Base-by-base conservation (phyloP, 495 filamentous ascomycete genomes). In the Aspergillus coremiiformis region DNA sequence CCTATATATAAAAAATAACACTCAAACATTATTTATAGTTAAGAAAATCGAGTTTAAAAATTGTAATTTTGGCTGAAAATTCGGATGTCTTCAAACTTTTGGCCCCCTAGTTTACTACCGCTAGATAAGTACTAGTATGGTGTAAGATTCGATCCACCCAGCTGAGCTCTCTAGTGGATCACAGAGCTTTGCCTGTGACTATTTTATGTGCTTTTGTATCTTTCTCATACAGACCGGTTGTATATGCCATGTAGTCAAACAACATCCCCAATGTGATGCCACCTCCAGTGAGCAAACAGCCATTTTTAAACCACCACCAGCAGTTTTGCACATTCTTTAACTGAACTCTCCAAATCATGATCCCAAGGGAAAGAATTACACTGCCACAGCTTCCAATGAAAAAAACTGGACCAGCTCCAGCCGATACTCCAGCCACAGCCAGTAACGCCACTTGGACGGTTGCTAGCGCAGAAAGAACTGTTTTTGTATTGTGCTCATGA, bases 251-350 rank as follows among this genome's bases (percentile, higher is more conserved):
- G 68, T 88, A 89, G 52, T 89, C 85, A 1, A 71, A 75, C n/a
- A 79, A 47, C 52, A 89, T 60, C 6, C 85, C 85, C 44, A 78
- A 47, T 6, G 80, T 70, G 54, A 89, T 82, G 1, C 75, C 82
- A 26, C 85, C 85, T 14, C 86, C 85, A 20, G 82, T 85, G 44
- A 85, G 67, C 67, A 81, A 78, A 47, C 79, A 83, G 20, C 85
- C 86, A 58, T 85, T 83, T 58, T 76, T 82, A 59, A 98, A 98
- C 94, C 94, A 98, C 85, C 89, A 91, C 90, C 91, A 96, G 61
- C 93, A 98, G 61, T 89, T 85, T 60, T 79, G 77, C 27, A 89
- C 88, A 57, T 79, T 84, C 66, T 93, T 89, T 56, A 98, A 63
- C 49, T 86, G 86, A 15, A 95, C 94, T 60, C 75, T 85, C 75